Evolutionary conservation across 257 asterid genomes (phyloP).

Genomic region (Oldenlandia corymbosa): DNA sequence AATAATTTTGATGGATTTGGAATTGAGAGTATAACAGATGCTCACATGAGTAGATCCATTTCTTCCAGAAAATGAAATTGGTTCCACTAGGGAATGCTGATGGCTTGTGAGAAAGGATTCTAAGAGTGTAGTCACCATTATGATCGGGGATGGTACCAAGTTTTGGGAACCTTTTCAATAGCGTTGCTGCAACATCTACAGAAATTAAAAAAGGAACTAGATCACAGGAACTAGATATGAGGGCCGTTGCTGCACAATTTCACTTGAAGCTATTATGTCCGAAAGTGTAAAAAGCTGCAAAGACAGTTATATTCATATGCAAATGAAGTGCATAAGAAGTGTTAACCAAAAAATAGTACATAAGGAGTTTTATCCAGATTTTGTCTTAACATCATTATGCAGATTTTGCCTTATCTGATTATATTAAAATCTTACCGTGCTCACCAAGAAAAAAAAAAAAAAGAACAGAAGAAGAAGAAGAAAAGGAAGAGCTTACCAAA

Average conservation of each 20-base stretch:
- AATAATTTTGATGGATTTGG: neutral
- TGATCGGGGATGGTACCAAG: conserved; percentile 31
- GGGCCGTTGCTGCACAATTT: neutral
- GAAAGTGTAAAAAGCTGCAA: too few relatives aligned
- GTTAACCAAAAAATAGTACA: too few relatives aligned
- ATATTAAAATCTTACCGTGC: conserved; percentile 21
- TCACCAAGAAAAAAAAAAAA: too few relatives aligned
- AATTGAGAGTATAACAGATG: neutral
- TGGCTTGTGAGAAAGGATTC: conserved; percentile 38
- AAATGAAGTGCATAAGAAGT: neutral
- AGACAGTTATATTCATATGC: neutral
- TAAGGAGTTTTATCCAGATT: too few relatives aligned
- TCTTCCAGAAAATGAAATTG: conserved; percentile 23
- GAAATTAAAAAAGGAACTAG: neutral
- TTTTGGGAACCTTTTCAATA: conserved; percentile 26
- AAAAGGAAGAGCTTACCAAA: too few relatives aligned
- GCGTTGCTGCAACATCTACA: conserved; percentile 33
- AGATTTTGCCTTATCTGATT: neutral
- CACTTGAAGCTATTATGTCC: too few relatives aligned
- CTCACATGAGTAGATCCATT: conserved; percentile 35
- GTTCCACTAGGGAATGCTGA: conserved; percentile 42
- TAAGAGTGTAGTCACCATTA: conserved; percentile 24
- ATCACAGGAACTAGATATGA: neutral
- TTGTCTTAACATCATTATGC: too few relatives aligned
- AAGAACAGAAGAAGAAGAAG: too few relatives aligned